Percentiles rank a stretch among this genome's conserved stretches.
Evolutionary conservation across 2,329 filamentous ascomycete species (phyloP).

Genomic region (Emmonsiellopsis sp.): DNA sequence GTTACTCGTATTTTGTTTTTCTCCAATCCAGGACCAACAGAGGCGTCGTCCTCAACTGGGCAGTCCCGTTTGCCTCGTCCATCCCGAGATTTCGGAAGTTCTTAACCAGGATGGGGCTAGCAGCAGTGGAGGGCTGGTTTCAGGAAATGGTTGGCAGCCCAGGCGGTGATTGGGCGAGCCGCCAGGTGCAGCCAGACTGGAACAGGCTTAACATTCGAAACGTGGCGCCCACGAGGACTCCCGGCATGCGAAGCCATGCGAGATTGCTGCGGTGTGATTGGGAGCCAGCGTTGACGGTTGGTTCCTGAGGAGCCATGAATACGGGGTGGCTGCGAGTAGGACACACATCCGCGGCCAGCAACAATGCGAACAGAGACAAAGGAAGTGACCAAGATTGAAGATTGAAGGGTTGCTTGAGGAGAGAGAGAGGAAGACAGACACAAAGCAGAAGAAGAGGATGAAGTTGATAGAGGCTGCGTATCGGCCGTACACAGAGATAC

Average conservation of each 20-base stretch:
- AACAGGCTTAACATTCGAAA: not conserved
- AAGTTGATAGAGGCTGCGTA: not conserved
- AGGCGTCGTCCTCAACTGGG: too few species aligned
- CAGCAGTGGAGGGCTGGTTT: not conserved
- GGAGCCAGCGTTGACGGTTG: not conserved
- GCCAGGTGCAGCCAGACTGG: not conserved
- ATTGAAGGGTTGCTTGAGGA: too few species aligned
- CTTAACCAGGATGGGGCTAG: not conserved
- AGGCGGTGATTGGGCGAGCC: not conserved
- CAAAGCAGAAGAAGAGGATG: not conserved
- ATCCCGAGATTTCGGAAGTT: not conserved
- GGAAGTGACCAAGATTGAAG: too few species aligned
- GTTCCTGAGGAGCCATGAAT: too few species aligned
- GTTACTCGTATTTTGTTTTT: too few species aligned
- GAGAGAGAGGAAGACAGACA: not conserved
- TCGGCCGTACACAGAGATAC: not conserved
- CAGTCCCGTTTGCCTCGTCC: not conserved
- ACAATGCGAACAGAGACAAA: too few species aligned
- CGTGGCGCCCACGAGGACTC: constrained; percentile 2
- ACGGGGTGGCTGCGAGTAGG: too few species aligned
- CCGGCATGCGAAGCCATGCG: not conserved
- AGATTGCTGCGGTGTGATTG: not conserved
- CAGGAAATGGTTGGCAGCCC: not conserved
- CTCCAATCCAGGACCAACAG: not conserved
- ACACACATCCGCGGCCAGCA: too few species aligned